phyloP scores from a whole-genome alignment of 768 basidiomycete species.

The Megacollybia marginata region DNA sequence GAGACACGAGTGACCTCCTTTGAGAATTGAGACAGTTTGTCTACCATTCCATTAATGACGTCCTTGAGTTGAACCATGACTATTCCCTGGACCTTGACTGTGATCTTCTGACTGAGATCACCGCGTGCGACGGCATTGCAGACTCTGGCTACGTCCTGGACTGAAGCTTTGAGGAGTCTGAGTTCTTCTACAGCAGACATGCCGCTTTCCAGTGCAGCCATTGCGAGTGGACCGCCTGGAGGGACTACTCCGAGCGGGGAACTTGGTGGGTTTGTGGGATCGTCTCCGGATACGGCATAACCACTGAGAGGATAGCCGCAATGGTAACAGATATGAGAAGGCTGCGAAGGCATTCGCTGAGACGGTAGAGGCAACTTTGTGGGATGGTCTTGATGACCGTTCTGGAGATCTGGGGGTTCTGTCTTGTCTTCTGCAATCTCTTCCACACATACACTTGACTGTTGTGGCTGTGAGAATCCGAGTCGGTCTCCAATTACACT shows the following conservation, averaged over 20 bases:
- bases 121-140: constrained; percentile 68
- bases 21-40: constrained; percentile 1
- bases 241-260: constrained; percentile 29
- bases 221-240: constrained; percentile 46
- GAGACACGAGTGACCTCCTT: constrained; percentile 81
- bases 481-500: neutral
- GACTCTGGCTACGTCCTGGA: constrained; percentile 64
- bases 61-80: constrained; percentile 71
- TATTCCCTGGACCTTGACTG: constrained; percentile 59
- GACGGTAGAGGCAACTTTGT: neutral
- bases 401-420: neutral
- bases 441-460: neutral
- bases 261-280: too few relatives aligned
- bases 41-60: constrained; percentile 56
- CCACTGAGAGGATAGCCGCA: neutral
- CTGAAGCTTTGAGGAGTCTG: constrained; percentile 48
- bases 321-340: neutral
- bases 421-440: neutral
- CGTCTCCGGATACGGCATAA: neutral
- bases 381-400: too few relatives aligned
- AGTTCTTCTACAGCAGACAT: constrained; percentile 67
- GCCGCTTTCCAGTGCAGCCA: constrained; percentile 40
- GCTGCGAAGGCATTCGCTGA: neutral
- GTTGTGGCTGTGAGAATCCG: neutral
- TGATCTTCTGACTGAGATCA: constrained; percentile 63